Evolutionary conservation across 1,284 basidiomycete species (phyloP).

Genomic region (Moesziomyces antarcticus): DNA sequence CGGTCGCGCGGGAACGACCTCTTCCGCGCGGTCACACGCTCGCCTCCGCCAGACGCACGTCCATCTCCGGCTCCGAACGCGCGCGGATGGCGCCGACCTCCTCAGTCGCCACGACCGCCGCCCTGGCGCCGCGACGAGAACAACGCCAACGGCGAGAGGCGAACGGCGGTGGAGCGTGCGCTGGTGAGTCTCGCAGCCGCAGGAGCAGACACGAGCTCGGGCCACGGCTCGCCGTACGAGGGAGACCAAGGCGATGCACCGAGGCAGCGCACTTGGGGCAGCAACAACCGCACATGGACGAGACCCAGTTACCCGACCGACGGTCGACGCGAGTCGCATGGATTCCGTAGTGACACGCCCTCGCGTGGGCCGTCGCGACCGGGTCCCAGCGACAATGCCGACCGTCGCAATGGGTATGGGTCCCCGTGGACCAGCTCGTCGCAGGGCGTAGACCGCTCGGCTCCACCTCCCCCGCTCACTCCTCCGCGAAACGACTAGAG

Average conservation of each 20-base stretch:
- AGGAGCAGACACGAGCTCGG: slow-evolving; percentile 10
- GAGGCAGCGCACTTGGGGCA: slow-evolving; percentile 1
- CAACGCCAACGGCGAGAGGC: slow-evolving; percentile 9
- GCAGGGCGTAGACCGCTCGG: not conserved
- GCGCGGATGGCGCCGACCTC: slow-evolving; percentile 2
- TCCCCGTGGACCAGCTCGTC: slow-evolving; percentile 1
- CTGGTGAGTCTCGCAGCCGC: slow-evolving; percentile 16
- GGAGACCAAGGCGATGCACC: not conserved
- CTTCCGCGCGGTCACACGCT: slow-evolving; percentile 17
- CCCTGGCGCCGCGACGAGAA: not conserved
- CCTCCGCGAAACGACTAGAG: slow-evolving; percentile 12
- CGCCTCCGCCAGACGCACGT: slow-evolving; percentile 5
- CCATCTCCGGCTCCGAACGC: slow-evolving; percentile 5
- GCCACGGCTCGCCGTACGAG: too few relatives aligned
- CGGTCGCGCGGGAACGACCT: not conserved
- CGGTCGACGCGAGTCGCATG: too few relatives aligned
- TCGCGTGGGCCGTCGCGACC: too few relatives aligned
- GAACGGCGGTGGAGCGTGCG: slow-evolving; percentile 25
- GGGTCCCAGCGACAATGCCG: too few relatives aligned
- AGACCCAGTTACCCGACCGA: too few relatives aligned
- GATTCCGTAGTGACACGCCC: too few relatives aligned
- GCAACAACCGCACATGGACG: slow-evolving; percentile 8
- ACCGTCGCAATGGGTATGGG: not conserved
- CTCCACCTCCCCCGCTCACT: slow-evolving; percentile 11
- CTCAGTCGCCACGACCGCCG: slow-evolving; percentile 1